These are phyloP conservation scores for Pelargonium fulgidum DNA, from an alignment of 441 rosid genomes.

Conservation along the genomic window DNA sequence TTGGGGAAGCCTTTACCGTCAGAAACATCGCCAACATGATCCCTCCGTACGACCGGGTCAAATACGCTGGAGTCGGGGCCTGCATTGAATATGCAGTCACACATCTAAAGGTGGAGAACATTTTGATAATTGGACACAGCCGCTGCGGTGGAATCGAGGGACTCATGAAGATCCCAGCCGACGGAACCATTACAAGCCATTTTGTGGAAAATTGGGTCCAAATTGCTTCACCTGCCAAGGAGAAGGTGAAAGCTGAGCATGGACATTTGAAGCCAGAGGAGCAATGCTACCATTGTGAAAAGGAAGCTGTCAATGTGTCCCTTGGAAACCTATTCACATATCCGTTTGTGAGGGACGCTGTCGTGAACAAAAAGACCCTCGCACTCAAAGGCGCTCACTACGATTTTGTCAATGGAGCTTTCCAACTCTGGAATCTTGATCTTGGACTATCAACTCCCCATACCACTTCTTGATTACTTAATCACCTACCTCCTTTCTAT, in stretches of 20 bases:
- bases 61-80: slow-evolving; percentile 77
- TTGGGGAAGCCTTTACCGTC: background rate
- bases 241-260: slow-evolving; percentile 52
- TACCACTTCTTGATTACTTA: background rate
- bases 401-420: slow-evolving; percentile 62
- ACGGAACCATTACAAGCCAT: slow-evolving; percentile 59
- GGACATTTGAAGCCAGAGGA: slow-evolving; percentile 37
- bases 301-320: slow-evolving; percentile 80
- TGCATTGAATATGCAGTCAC: slow-evolving; percentile 92
- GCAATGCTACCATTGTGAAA: slow-evolving; percentile 71
- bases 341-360: slow-evolving; percentile 72
- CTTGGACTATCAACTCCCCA: background rate
- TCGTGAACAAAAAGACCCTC: slow-evolving; percentile 38
- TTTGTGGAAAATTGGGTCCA: slow-evolving; percentile 87
- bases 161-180: slow-evolving; percentile 70
- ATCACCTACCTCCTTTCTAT: too few species aligned
- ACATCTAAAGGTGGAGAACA: slow-evolving; percentile 91
- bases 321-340: slow-evolving; percentile 82
- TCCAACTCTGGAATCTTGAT: slow-evolving; percentile 80
- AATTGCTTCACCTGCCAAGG: slow-evolving; percentile 63
- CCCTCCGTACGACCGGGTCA: slow-evolving; percentile 10
- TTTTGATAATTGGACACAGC: slow-evolving; percentile 85
- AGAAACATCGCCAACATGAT: slow-evolving; percentile 1
- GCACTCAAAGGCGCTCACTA: slow-evolving; percentile 76
- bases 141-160: slow-evolving; percentile 92